Base-by-base conservation (phyloP, 805 yeast genomes). In the Yamadazyma olivae region DNA sequence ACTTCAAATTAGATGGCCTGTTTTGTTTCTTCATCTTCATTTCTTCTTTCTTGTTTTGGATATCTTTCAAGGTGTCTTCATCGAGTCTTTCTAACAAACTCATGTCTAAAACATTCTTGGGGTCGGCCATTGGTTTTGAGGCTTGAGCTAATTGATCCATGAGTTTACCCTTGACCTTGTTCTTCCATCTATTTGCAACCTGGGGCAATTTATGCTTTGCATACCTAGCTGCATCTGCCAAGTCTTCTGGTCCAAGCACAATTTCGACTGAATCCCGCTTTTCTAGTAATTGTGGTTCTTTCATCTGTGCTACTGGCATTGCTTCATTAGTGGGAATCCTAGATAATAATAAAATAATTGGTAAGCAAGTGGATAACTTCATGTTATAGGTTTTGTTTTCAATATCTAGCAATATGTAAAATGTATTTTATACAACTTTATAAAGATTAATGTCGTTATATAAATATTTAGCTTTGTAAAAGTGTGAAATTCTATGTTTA, bases 201-300 rank as follows among this genome's bases (percentile, higher is more conserved):
- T 43, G 42, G 16, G 54, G 53, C 2, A 44, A 30, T 35, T 48
- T 46, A 23, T 41, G 25, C 16, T 35, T 28, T 3, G 45, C 40
- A 28, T 45, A 43, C 27, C 42, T 49, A 5, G 51, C 46, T 17
- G 40, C 41, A 28, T 43, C 27, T 29, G 33, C 39, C 8, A 50
- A 25, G 35, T 50, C 54, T 26, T 50, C 41, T 3, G 45, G 43
- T 8, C 48, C 45, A 22, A 50, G 12, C 3, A 46, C 49, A 10
- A 50, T 22, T 26, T 50, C 51, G 10, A 50, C 40, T 17, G 43
- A 41, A 35, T 48, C 46, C 27, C 33, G 7, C 13, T 27, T 27
- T n/a, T n/a, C n/a, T n/a, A n/a, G n/a, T 6, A n/a, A n/a, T n/a
- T n/a, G n/a, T n/a, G n/a, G n/a, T n/a, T n/a, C n/a, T n/a, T 10